phyloP scores from a whole-genome alignment of 2,329 filamentous ascomycete genomes.

The Alternaria sp. region DNA sequence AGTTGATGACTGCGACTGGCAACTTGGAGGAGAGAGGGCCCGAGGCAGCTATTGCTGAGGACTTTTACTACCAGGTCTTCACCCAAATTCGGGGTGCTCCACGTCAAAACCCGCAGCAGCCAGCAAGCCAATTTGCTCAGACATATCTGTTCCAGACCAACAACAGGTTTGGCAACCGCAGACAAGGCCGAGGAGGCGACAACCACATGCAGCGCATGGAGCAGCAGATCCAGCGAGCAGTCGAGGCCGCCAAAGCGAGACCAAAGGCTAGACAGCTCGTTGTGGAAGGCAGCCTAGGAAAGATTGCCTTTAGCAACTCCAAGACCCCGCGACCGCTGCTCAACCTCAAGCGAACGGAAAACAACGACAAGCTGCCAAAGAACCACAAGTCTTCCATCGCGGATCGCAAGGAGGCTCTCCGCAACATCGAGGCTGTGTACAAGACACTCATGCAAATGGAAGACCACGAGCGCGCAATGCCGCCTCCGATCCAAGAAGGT shows the following conservation, averaged over 20 bases:
- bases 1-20: slow-evolving; percentile 90
- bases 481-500: slow-evolving; percentile 70
- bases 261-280: slow-evolving; percentile 98
- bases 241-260: slow-evolving; percentile 96
- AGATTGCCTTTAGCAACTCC: slow-evolving; percentile 98
- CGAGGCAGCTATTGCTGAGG: slow-evolving; percentile 84
- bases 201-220: slow-evolving; percentile 99
- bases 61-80: slow-evolving; percentile 99
- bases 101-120: slow-evolving; percentile 90
- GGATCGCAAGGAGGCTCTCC: slow-evolving; percentile 83
- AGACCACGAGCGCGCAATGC: slow-evolving; percentile 86
- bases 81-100: slow-evolving; percentile 91
- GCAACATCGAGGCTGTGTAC: slow-evolving; percentile 90
- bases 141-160: slow-evolving; percentile 97
- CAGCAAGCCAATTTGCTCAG: slow-evolving; percentile 94
- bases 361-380: slow-evolving; percentile 58
- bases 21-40: slow-evolving; percentile 81
- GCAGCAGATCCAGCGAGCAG: slow-evolving; percentile 95
- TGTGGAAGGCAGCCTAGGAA: slow-evolving; percentile 93
- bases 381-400: slow-evolving; percentile 62
- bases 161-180: slow-evolving; percentile 78
- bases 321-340: slow-evolving; percentile 95
- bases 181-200: slow-evolving; percentile 84
- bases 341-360: slow-evolving; percentile 91
- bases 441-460: slow-evolving; percentile 90